Base-by-base conservation (phyloP, 805 yeast species). In the Kodamaea jinghongensis region DNA sequence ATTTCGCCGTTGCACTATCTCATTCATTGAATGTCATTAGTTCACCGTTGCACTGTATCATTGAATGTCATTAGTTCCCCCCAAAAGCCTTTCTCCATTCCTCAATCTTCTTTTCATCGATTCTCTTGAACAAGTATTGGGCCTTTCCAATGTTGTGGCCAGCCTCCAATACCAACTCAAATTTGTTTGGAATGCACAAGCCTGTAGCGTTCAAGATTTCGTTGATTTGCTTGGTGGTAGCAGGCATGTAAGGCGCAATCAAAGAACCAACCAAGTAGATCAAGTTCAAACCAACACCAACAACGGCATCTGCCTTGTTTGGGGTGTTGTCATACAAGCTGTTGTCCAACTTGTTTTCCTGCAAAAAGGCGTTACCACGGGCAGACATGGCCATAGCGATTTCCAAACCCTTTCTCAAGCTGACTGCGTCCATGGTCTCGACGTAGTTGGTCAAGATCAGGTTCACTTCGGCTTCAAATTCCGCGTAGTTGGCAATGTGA, bases 261-360 rank as follows among this genome's bases (percentile, higher is more conserved):
- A 93, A 65, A 0, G 96, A 80, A 31, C 91, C 79, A n/a, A 93
- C 80, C 48, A 88, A 67, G 66, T 89, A 90, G 36, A 91, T 79
- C 58, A 91, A 71, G 67, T 91, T 93, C 61, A 93, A 71, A 44
- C 95, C 97, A 38, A 87, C 84, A 48, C 86, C 96, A 41, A 93
- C 86, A 38, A 91, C 96, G 3, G 96, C 96, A 56, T 89, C 96
- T 10, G 96, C 78, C 55, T 79, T 80, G 25, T 76, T 86, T 31
- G 96, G 95, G 35, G 67, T 60, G 55, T 87, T 79, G 41, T 79
- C 77, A 64, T 81, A 87, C 49, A 90, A 72, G 7, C 86, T 72
- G 74, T 93, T 93, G 65, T 91, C 98, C 54, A 93, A 76, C 68
- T 90, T 90, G 70, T 90, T 89, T 37, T 91, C 99, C 70, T 93